Percentiles rank a stretch among this genome's conserved stretches.
Evolutionary conservation across 192 early-diverging fungal genomes (phyloP).

Genomic region (Coemansia sp.): DNA sequence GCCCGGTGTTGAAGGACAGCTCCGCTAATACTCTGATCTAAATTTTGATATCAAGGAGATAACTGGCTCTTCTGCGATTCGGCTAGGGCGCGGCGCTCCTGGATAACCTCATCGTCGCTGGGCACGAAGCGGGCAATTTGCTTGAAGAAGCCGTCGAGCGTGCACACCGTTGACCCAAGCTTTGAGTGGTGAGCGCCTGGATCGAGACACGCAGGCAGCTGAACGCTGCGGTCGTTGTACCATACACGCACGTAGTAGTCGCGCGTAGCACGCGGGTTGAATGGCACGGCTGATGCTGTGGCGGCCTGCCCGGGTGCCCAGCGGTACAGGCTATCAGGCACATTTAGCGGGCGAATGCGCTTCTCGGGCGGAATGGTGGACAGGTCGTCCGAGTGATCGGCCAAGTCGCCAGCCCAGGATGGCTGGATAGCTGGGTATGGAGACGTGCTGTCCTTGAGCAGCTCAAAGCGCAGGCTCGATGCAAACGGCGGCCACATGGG

Average conservation of each 20-base stretch:
- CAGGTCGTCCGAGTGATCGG: slow-evolving; percentile 17
- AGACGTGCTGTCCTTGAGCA: slow-evolving; percentile 41
- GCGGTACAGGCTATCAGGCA: slow-evolving; percentile 42
- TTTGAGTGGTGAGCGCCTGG: slow-evolving; percentile 48
- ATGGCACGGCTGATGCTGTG: background rate
- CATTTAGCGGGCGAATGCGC: slow-evolving; percentile 34
- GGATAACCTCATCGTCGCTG: slow-evolving; percentile 23
- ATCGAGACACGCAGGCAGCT: slow-evolving; percentile 49
- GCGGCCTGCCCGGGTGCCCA: slow-evolving; percentile 15
- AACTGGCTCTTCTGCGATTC: background rate
- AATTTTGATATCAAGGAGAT: too few relatives aligned
- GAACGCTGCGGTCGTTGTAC: slow-evolving; percentile 43
- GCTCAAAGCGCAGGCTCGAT: slow-evolving; percentile 45
- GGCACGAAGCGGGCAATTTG: slow-evolving; percentile 42
- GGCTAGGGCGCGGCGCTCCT: slow-evolving; percentile 9
- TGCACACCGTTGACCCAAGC: slow-evolving; percentile 42
- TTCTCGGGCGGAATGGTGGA: slow-evolving; percentile 21
- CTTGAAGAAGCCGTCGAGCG: slow-evolving; percentile 57
- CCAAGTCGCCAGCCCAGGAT: slow-evolving; percentile 39
- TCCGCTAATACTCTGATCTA: too few relatives aligned
- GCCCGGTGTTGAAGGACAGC: background rate
- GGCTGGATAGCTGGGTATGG: slow-evolving; percentile 27
- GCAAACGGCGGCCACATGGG: slow-evolving; percentile 42
- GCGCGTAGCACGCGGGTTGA: slow-evolving; percentile 30
- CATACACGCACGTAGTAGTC: slow-evolving; percentile 58